Evolutionary conservation across 2,329 filamentous ascomycete species (phyloP).

Genomic region (Fusarium cyanostomum): DNA sequence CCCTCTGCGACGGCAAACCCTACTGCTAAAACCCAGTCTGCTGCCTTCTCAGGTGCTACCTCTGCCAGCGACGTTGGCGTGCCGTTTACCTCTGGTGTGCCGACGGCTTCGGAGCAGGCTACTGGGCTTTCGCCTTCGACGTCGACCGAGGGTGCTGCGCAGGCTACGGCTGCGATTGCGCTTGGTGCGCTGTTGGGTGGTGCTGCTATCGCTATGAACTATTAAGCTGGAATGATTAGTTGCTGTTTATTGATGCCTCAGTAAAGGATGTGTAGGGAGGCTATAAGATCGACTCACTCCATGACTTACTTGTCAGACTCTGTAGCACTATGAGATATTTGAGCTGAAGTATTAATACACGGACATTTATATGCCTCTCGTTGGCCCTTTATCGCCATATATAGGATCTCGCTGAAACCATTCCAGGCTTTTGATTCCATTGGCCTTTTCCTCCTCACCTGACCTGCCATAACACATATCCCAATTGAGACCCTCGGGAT

Average conservation of each 20-base stretch:
- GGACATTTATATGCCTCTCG: not conserved
- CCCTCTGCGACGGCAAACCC: constrained; percentile 48
- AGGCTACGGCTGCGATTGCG: constrained; percentile 39
- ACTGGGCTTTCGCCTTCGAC: constrained; percentile 29
- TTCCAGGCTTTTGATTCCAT: constrained; percentile 6
- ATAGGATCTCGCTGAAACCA: constrained; percentile 34
- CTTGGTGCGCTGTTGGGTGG: constrained; percentile 39
- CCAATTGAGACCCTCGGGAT: constrained; percentile 68
- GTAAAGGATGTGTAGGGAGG: not conserved
- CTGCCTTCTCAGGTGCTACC: constrained; percentile 63
- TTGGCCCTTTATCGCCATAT: constrained; percentile 27
- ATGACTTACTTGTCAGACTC: too few species aligned
- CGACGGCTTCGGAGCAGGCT: constrained; percentile 17
- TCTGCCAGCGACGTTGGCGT: constrained; percentile 53
- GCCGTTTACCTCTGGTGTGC: constrained; percentile 66
- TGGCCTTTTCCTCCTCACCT: constrained; percentile 49
- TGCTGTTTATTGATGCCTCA: too few species aligned
- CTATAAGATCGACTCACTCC: too few species aligned
- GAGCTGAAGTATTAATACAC: too few species aligned
- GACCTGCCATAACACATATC: constrained; percentile 76
- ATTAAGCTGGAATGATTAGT: not conserved
- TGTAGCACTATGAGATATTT: too few species aligned
- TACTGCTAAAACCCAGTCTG: constrained; percentile 51
- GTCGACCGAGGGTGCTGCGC: constrained; percentile 32
- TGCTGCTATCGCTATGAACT: constrained; percentile 36